Percentiles rank a stretch among this genome's conserved stretches.
phyloP scores from a whole-genome alignment of 2,329 filamentous ascomycete species.

The Aspergillus fijiensis region DNA sequence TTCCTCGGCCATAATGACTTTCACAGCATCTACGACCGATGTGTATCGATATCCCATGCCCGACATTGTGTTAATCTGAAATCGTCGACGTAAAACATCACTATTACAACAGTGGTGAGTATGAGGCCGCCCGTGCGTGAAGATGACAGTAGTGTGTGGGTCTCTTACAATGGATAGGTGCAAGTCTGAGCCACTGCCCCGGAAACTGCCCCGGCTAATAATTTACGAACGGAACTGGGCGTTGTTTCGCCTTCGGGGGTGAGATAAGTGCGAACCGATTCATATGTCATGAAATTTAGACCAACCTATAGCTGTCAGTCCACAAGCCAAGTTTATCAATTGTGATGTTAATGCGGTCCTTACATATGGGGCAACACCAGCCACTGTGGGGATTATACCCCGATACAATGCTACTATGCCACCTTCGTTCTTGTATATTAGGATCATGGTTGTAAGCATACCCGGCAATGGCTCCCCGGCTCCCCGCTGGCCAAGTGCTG shows the following conservation, averaged over 20 bases:
- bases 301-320: slow-evolving; percentile 63
- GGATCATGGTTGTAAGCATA: slow-evolving; percentile 80
- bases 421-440: slow-evolving; percentile 90
- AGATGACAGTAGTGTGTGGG: neutral
- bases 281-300: slow-evolving; percentile 98
- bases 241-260: slow-evolving; percentile 86
- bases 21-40: slow-evolving; percentile 78
- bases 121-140: neutral
- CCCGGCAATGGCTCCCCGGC: slow-evolving; percentile 69
- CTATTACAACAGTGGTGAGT: slow-evolving; percentile 45
- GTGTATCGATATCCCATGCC: slow-evolving; percentile 97
- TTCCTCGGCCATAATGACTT: slow-evolving; percentile 78
- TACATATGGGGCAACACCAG: slow-evolving; percentile 92
- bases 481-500: slow-evolving; percentile 64
- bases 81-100: slow-evolving; percentile 86
- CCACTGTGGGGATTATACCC: slow-evolving; percentile 89
- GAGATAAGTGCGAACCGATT: slow-evolving; percentile 77
- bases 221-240: slow-evolving; percentile 74
- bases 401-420: slow-evolving; percentile 84
- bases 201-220: slow-evolving; percentile 88
- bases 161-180: slow-evolving; percentile 90
- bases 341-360: slow-evolving; percentile 23
- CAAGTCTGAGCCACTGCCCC: slow-evolving; percentile 95
- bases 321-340: neutral
- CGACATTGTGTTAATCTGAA: slow-evolving; percentile 99